Base-by-base conservation (phyloP, 2,329 filamentous ascomycete genomes). In the Colletotrichum shisoi region DNA sequence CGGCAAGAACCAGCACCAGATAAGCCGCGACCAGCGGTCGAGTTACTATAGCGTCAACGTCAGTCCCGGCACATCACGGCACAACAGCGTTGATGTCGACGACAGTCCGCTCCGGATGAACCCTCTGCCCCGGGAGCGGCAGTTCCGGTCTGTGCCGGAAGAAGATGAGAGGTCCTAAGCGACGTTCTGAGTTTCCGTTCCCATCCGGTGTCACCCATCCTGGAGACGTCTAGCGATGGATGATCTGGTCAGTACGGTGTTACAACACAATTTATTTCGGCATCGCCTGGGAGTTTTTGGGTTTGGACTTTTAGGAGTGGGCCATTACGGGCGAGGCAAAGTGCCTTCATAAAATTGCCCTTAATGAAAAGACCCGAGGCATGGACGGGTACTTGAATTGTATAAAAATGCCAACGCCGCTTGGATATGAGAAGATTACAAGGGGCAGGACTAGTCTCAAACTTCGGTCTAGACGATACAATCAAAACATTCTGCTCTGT, bases 41-140 rank as follows among this genome's bases (percentile, higher is more conserved):
- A 68, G 66, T n/a, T 67, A 68, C 11, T 46, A 48, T 37, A 68
- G 58, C 51, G 46, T 68, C 44, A 52, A 67, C 63, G 73, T 83
- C 71, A 83, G 81, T 72, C 82, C 81, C 21, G 79, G 81, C 71
- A 80, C 77, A 70, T 82, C 81, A 37, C 76, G 80, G 21, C 70
- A 73, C 19, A 73, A 74, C 57, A 81, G 80, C 69, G 63, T 80
- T 39, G 72, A 72, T 68, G 63, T 80, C 39, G 72, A 72, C 71
- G 73, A 69, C 57, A 60, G 66, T 31, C 53, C 60, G 17, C 60
- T 57, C 6, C 53, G 64, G 34, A 59, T 67, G 48, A 63, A 57
- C 13, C 62, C 63, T 2, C 19, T 62, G 24, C 60, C 61, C 8
- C 61, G 46, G 6, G 42, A 64, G 42, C 46, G 34, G 17, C 61